Percentiles rank a stretch among this genome's conserved stretches.
phyloP scores from a whole-genome alignment of 2,329 filamentous ascomycete species.

The Exophiala spinifera region DNA sequence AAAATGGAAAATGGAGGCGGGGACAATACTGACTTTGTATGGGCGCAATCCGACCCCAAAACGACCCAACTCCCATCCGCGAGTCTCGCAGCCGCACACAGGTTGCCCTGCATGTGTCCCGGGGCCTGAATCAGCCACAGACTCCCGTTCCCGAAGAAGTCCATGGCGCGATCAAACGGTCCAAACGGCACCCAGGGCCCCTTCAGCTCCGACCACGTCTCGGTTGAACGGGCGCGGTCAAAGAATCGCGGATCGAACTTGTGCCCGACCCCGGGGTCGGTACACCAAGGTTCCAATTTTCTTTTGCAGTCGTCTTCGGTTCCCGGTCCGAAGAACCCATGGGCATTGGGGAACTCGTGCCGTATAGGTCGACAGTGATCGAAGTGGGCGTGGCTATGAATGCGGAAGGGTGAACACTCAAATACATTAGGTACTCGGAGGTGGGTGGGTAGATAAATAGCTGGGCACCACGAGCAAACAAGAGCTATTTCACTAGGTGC shows the following conservation, averaged over 20 bases:
- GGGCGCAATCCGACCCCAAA: background rate
- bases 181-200: slow-evolving; percentile 34
- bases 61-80: background rate
- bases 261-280: background rate
- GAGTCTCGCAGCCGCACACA: slow-evolving; percentile 36
- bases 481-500: too few species aligned
- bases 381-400: slow-evolving; percentile 3
- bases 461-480: too few species aligned
- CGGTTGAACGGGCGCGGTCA: background rate
- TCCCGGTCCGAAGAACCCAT: background rate
- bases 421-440: too few species aligned
- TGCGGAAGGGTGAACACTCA: too few species aligned
- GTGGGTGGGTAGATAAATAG: too few species aligned
- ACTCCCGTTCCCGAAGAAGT: slow-evolving; percentile 40
- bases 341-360: background rate
- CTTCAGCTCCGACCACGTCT: background rate
- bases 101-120: slow-evolving; percentile 39
- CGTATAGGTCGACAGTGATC: slow-evolving; percentile 1
- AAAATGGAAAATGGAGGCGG: too few species aligned
- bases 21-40: background rate
- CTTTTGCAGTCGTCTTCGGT: background rate
- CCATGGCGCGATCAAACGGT: slow-evolving; percentile 36
- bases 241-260: slow-evolving; percentile 2
- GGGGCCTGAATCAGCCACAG: slow-evolving; percentile 40
- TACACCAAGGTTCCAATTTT: background rate